Evolutionary conservation across 2,329 filamentous ascomycete genomes (phyloP).

Genomic region (Talaromyces sp.): DNA sequence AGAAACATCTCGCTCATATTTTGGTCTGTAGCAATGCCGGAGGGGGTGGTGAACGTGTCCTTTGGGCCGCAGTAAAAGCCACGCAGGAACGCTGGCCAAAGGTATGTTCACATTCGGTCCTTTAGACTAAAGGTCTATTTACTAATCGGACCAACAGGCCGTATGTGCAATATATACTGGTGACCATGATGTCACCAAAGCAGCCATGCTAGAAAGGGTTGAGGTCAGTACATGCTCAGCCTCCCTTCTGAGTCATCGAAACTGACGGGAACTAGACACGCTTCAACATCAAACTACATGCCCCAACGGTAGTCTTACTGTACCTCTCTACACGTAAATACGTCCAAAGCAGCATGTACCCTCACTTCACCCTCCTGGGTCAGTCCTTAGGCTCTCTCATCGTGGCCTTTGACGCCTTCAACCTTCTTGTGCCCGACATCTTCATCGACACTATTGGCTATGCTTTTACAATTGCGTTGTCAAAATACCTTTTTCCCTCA

Average conservation of each 20-base stretch:
- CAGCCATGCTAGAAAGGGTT: slow-evolving; percentile 71
- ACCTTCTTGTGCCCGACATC: slow-evolving; percentile 84
- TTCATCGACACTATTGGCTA: slow-evolving; percentile 99
- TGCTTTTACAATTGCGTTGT: slow-evolving; percentile 80
- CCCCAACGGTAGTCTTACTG: slow-evolving; percentile 78
- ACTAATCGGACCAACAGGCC: slow-evolving; percentile 42
- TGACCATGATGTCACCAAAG: slow-evolving; percentile 82
- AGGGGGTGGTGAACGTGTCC: slow-evolving; percentile 88
- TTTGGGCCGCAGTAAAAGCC: slow-evolving; percentile 91
- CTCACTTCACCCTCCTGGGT: slow-evolving; percentile 87
- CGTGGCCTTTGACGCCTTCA: slow-evolving; percentile 87
- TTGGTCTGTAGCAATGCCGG: slow-evolving; percentile 72
- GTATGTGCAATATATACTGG: slow-evolving; percentile 93
- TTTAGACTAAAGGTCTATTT: background rate
- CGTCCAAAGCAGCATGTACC: slow-evolving; percentile 83
- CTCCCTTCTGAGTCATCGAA: background rate
- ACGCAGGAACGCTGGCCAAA: slow-evolving; percentile 86
- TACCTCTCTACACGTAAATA: slow-evolving; percentile 85
- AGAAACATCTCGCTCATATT: slow-evolving; percentile 67
- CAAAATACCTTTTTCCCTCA: slow-evolving; percentile 72
- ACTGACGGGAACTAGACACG: slow-evolving; percentile 55
- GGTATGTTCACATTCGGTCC: slow-evolving; percentile 3
- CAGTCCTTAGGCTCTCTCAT: slow-evolving; percentile 86
- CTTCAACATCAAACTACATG: slow-evolving; percentile 87
- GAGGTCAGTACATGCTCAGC: slow-evolving; percentile 50